Evolutionary conservation across 2,329 filamentous ascomycete species (phyloP), one percentile per base, ranked within the genome.

Genomic region (Clonostachys sp.): DNA sequence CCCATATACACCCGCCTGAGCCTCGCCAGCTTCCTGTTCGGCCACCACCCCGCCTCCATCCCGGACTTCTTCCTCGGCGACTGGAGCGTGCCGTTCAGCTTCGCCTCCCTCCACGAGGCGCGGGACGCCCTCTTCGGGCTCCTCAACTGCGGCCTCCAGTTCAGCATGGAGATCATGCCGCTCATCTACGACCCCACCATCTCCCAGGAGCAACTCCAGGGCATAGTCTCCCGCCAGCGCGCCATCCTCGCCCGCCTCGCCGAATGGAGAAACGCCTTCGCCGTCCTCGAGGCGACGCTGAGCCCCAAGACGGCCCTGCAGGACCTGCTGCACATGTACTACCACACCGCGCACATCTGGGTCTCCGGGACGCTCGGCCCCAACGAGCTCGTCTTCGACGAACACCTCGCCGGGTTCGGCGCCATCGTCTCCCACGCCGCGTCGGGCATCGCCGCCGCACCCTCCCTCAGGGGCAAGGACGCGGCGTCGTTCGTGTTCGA

Each of bases 1-100:
- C 70, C 71, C 34, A 65, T 74, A n/a, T 73, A 72, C 47, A 64
- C 67, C 2, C 63, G 71, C 0, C 61, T 74, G 3, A 68, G 68
- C 45, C 52, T 74, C 8, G 66, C 70, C 1, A 65, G 64, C 7
- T 64, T 70, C 33, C 61, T 72, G 41, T 66, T 72, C n/a, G 68
- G 70, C 3, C 61, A 58, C 18, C 61, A 54, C 5, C 66, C 69
- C 0, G 61, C 60, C 2, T 52, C 59, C 2, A 70, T 72, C 18
- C 71, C 70, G 2, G 42, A 55, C 0, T 16, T 54, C 59, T 39
- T 39, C 12, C 14, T 18, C 7, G 36, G 17, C 14, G 36, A 39
- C 41, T 55, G 50, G 12, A 53, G 62, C 5, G 52, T 66, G 2
- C 66, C 69, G 0, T 55, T 55, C 12, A 51, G 61, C 5, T 72